Conservation (phyloP, 768 basidiomycete genomes). For the Naematelia aurantialba region DNA sequence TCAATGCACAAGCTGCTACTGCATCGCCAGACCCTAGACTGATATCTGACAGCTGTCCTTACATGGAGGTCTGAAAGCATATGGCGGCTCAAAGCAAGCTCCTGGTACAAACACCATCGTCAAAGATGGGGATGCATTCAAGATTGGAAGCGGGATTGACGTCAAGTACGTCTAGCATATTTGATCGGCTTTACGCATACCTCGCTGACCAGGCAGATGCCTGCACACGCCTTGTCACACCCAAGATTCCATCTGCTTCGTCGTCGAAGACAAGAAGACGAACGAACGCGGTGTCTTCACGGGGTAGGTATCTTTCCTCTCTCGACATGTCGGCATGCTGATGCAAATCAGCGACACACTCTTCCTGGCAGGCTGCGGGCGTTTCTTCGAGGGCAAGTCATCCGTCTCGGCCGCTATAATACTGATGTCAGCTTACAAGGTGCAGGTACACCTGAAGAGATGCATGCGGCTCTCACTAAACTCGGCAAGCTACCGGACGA, state of each 20-base stretch:
- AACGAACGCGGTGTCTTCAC: slow-evolving; percentile 78
- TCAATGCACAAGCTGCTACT: neutral
- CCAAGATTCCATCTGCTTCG: slow-evolving; percentile 91
- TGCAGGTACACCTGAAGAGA: slow-evolving; percentile 54
- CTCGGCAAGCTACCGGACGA: slow-evolving; percentile 70
- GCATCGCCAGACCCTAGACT: no score
- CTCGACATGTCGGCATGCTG: neutral
- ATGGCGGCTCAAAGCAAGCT: slow-evolving; percentile 74
- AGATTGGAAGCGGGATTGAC: slow-evolving; percentile 55
- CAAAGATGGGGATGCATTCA: slow-evolving; percentile 76
- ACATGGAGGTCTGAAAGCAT: slow-evolving; percentile 60
- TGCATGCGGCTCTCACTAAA: slow-evolving; percentile 70
- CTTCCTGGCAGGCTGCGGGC: slow-evolving; percentile 78
- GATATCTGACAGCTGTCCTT: slow-evolving; percentile 25
- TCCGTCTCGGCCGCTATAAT: slow-evolving; percentile 57
- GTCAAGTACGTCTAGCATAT: slow-evolving; percentile 53
- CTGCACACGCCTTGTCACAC: slow-evolving; percentile 91
- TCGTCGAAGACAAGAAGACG: slow-evolving; percentile 59
- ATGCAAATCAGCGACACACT: slow-evolving; percentile 63
- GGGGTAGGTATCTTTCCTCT: slow-evolving; percentile 54
- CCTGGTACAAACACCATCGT: slow-evolving; percentile 68
- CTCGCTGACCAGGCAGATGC: slow-evolving; percentile 53
- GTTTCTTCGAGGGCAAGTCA: slow-evolving; percentile 72
- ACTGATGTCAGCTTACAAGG: neutral
- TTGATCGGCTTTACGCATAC: slow-evolving; percentile 34